Conservation (phyloP, 345 rosid species). For the Dimocarpus longan region DNA sequence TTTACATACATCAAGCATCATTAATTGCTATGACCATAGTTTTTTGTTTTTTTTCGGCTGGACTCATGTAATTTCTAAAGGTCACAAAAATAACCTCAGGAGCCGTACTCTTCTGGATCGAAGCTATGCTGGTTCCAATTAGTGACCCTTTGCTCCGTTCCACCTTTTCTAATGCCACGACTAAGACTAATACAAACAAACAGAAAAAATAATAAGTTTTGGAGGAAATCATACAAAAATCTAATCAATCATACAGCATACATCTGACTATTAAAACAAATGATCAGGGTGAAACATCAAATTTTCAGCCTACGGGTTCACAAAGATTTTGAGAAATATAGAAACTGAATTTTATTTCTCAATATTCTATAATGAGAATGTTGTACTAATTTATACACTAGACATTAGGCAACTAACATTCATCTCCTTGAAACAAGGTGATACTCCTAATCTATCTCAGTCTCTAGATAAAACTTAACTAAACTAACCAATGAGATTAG, state of each 20-base stretch:
- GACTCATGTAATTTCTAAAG: constrained; percentile 13
- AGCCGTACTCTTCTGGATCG: constrained; percentile 93
- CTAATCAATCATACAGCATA: background rate
- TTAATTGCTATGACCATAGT: constrained; percentile 8
- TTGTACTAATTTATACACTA: too few species aligned
- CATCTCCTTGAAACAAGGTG: too few species aligned
- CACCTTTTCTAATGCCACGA: constrained; percentile 87
- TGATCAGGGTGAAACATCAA: background rate
- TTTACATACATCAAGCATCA: constrained; percentile 26
- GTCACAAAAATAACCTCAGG: constrained; percentile 68
- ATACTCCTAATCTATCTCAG: too few species aligned
- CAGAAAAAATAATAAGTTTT: background rate
- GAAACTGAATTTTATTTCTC: too few species aligned
- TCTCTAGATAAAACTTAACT: too few species aligned
- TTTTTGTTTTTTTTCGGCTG: constrained; percentile 20
- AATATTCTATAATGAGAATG: too few species aligned
- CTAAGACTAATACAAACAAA: constrained; percentile 59
- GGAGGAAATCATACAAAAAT: background rate
- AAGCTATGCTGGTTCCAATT: constrained; percentile 88
- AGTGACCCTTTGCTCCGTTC: constrained; percentile 84
- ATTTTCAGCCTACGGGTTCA: too few species aligned
- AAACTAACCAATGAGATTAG: too few species aligned
- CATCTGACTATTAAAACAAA: background rate
- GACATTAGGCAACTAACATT: too few species aligned
- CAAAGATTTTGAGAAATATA: too few species aligned